These are phyloP conservation scores for Lagenaria siceraria DNA, from an alignment of 306 rosid species.

Conservation along the genomic window DNA sequence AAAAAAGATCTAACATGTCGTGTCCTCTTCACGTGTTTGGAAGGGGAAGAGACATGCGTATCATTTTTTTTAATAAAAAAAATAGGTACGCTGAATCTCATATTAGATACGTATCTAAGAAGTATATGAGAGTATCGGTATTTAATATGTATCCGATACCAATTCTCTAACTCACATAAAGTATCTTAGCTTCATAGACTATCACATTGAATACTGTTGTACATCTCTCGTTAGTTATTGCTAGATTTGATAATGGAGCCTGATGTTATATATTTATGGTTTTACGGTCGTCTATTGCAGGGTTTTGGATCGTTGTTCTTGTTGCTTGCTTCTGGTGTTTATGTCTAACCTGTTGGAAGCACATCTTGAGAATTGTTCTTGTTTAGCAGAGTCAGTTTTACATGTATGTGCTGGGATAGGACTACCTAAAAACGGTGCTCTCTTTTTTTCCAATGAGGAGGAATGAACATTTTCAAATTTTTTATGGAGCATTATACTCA, in stretches of 20 bases:
- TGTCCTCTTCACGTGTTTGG: no score
- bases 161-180: no score
- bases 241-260: background rate
- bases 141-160: no score
- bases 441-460: slow-evolving; percentile 1
- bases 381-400: slow-evolving; percentile 4
- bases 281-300: slow-evolving; percentile 23
- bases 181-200: no score
- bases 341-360: slow-evolving; percentile 39
- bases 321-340: slow-evolving; percentile 84
- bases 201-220: background rate
- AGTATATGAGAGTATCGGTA: no score
- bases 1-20: no score
- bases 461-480: background rate
- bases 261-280: background rate
- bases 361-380: background rate
- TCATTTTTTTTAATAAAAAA: no score
- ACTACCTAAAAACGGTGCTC: background rate
- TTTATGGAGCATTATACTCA: background rate
- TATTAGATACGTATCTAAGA: no score
- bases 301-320: slow-evolving; percentile 90
- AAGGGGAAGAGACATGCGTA: no score
- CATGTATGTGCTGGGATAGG: background rate
- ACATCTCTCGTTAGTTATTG: background rate
- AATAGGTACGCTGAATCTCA: no score